A percentile compares a stretch with the other conserved stretches of the same genome.
Evolutionary conservation across 2,329 filamentous ascomycete genomes (phyloP).

Genomic region (Fusarium burgessii): DNA sequence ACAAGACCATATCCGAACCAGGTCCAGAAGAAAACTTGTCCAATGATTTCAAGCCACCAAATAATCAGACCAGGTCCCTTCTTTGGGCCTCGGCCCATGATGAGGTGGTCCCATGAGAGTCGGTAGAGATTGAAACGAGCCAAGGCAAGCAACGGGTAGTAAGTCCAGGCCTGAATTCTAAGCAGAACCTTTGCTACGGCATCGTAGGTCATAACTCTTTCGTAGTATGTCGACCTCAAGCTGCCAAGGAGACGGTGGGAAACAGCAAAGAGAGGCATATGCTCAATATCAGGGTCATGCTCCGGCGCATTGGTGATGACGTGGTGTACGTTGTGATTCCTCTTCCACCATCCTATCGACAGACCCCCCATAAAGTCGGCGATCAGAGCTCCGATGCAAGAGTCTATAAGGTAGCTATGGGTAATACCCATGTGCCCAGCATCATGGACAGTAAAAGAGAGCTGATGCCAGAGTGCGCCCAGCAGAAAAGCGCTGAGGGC

Average conservation of each 20-base stretch:
- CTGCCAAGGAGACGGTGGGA: conserved; percentile 82
- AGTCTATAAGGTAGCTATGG: conserved; percentile 86
- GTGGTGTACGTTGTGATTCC: conserved; percentile 95
- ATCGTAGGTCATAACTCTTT: conserved; percentile 83
- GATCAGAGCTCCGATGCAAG: conserved; percentile 87
- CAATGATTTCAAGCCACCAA: conserved; percentile 80
- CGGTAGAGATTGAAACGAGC: conserved; percentile 90
- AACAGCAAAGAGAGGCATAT: conserved; percentile 89
- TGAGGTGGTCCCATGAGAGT: conserved; percentile 82
- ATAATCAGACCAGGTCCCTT: conserved; percentile 87
- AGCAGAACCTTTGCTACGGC: conserved; percentile 76
- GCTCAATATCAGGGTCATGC: conserved; percentile 94
- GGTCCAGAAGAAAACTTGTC: conserved; percentile 84
- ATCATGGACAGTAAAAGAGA: conserved; percentile 94
- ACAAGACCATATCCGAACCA: conserved; percentile 89
- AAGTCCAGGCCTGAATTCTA: conserved; percentile 82
- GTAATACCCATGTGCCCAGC: conserved; percentile 98
- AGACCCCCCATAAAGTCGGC: conserved; percentile 91
- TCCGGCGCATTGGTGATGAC: conserved; percentile 96
- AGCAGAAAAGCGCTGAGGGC: conserved; percentile 77
- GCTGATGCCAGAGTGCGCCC: conserved; percentile 91
- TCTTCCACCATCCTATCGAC: conserved; percentile 97
- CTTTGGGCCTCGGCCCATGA: conserved; percentile 76
- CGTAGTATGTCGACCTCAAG: conserved; percentile 85
- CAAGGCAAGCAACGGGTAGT: conserved; percentile 83